Evolutionary conservation across 2,329 filamentous ascomycete species (phyloP).

Genomic region (Mollisiaceae sp.): DNA sequence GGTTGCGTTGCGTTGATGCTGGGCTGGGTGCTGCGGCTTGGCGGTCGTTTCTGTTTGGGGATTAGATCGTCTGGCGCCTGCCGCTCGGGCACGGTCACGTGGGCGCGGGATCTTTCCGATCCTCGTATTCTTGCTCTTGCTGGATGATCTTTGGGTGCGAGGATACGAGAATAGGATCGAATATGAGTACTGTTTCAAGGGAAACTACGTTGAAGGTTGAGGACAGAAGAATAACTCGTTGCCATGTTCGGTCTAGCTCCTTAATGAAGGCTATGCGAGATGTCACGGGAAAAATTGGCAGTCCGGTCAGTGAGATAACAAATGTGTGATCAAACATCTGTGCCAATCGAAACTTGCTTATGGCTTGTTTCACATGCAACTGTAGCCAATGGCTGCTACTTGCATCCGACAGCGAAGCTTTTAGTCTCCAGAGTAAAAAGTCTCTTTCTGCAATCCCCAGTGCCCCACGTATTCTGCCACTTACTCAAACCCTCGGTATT

Average conservation of each 20-base stretch:
- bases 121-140: neutral
- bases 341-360: neutral
- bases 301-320: neutral
- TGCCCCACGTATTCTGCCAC: neutral
- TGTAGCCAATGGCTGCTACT: neutral
- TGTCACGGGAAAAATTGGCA: neutral
- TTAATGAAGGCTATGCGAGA: neutral
- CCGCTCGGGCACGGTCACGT: slow-evolving; percentile 3
- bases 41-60: slow-evolving; percentile 5
- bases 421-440: neutral
- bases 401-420: neutral
- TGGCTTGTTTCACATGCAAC: slow-evolving; percentile 1
- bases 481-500: too few relatives aligned
- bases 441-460: neutral
- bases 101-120: neutral
- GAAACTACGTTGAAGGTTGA: neutral
- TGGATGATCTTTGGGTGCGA: neutral
- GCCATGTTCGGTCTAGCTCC: neutral
- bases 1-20: slow-evolving; percentile 14
- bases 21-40: slow-evolving; percentile 5
- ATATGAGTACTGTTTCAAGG: neutral
- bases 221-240: neutral
- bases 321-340: neutral
- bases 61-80: neutral
- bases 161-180: neutral